Base-by-base conservation (phyloP, 345 rosid genomes). In the Acer yangbiense region DNA sequence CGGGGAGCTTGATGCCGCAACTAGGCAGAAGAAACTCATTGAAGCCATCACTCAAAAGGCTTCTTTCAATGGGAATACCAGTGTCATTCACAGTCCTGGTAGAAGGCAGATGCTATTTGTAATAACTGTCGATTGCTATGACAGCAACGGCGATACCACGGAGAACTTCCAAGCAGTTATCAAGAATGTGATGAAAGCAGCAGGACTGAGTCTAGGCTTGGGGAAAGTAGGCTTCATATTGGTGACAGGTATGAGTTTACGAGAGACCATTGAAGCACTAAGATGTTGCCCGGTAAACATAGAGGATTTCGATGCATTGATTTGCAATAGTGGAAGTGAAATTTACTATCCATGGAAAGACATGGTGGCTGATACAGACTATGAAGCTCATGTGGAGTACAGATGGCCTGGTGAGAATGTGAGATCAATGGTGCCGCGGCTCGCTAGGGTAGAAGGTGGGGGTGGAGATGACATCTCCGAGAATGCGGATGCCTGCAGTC, bases 361-460 rank as follows among this genome's bases (percentile, higher is more conserved):
- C 48, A 83, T 90, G 90, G 89, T 70, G 64, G 90, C 88, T 70
- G 97, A 92, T 85, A 72, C 68, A 71, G 94, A 92, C 72, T 93
- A 92, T 29, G 94, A 88, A 74, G 90, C 88, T 71, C 97, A 90
- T 79, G 81, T 93, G 55, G 92, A 85, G 74, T 89, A 95, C 86
- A 91, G 94, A 86, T 95, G 97, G 97, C 95, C 97, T 9, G 92
- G 95, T 81, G 98, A 95, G 80, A 87, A 87, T 75, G 83, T 93
- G 69, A 84, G 82, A 73, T 87, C 93, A 3, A 83, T 80, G 65
- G 85, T 82, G 41, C 68, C 75, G 73, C 81, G 90, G 84, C 87
- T 94, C 73, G 91, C 89, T 55, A 81, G 81, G 78, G 57, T 72
- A 11, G 95, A 92, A 78, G 87, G 87, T 79, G 88, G 75, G 39